Percentiles rank a stretch among this genome's conserved stretches.
These are phyloP conservation scores for Phytophthora ramorum DNA, from an alignment of 352 stramenopile genomes.

Conservation along the genomic window DNA sequence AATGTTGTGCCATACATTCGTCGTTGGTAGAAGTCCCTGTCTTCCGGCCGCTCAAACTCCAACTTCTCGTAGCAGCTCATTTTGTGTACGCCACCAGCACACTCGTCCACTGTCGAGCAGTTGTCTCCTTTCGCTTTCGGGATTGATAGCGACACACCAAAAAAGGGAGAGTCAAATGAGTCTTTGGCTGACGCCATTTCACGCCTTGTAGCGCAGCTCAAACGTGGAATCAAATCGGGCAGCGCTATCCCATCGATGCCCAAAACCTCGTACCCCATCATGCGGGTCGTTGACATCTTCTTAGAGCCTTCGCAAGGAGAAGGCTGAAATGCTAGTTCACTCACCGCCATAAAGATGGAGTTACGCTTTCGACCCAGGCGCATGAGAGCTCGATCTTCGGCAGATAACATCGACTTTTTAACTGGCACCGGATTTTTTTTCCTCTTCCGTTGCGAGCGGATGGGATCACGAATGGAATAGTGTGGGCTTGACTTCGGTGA, in stretches of 20 bases:
- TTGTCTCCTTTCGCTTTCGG: constrained; percentile 20
- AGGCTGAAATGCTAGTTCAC: constrained; percentile 8
- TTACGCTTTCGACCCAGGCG: constrained; percentile 51
- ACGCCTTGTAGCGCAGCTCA: constrained; percentile 23
- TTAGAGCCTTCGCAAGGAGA: background rate
- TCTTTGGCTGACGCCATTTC: constrained; percentile 24
- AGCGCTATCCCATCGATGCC: constrained; percentile 21
- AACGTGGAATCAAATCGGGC: constrained; percentile 23
- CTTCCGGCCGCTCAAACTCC: constrained; percentile 40
- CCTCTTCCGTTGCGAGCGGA: constrained; percentile 15
- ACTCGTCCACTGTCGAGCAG: background rate
- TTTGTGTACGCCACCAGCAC: background rate
- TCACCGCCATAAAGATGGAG: constrained; percentile 40
- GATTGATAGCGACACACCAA: constrained; percentile 23
- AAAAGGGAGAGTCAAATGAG: constrained; percentile 25
- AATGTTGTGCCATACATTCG: constrained; percentile 62
- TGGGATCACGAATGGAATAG: constrained; percentile 18
- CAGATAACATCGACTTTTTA: constrained; percentile 21
- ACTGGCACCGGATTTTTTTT: constrained; percentile 52
- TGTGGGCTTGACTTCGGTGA: background rate
- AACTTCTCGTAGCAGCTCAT: constrained; percentile 48
- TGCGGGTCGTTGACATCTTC: constrained; percentile 5
- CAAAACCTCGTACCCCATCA: constrained; percentile 30
- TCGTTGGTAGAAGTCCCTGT: constrained; percentile 52
- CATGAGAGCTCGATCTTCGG: constrained; percentile 48